Evolutionary conservation across 768 basidiomycete genomes (phyloP).

Genomic region (Lactarius evosmus): DNA sequence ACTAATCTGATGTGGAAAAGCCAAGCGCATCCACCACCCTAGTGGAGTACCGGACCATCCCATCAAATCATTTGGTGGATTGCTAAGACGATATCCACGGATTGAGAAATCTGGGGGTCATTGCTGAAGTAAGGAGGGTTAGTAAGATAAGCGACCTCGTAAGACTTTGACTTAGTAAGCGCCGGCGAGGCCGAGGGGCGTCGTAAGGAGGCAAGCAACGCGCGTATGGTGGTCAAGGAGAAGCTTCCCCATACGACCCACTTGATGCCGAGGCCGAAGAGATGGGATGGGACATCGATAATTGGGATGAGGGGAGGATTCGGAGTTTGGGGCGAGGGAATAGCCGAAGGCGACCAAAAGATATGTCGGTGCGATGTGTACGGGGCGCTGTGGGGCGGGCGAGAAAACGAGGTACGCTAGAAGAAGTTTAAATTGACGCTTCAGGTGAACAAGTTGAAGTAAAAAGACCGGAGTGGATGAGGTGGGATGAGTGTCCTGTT

Average conservation of each 20-base stretch:
- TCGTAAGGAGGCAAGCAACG: constrained; percentile 6
- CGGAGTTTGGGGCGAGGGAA: constrained; percentile 22
- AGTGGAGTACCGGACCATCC: neutral
- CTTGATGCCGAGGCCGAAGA: neutral
- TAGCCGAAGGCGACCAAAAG: constrained; percentile 3
- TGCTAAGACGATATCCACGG: constrained; percentile 11
- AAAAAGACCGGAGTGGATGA: constrained; percentile 15
- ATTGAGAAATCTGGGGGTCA: neutral
- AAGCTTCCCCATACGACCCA: neutral
- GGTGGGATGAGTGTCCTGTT: neutral
- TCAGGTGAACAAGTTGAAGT: constrained; percentile 3
- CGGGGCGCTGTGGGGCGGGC: constrained; percentile 19
- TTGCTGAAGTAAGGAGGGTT: constrained; percentile 14
- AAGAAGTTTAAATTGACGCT: constrained; percentile 20
- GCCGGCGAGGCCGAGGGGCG: neutral
- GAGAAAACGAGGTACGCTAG: constrained; percentile 22
- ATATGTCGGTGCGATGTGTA: constrained; percentile 20
- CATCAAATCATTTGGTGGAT: neutral
- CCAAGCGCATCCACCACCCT: constrained; percentile 2
- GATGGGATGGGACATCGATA: neutral
- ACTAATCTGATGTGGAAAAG: neutral
- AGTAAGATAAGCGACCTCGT: neutral
- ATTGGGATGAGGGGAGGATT: constrained; percentile 5
- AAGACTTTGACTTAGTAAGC: constrained; percentile 9
- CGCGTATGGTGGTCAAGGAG: neutral